Base-by-base conservation (phyloP, 768 basidiomycete species). In the Phlegmacium glaucopus region DNA sequence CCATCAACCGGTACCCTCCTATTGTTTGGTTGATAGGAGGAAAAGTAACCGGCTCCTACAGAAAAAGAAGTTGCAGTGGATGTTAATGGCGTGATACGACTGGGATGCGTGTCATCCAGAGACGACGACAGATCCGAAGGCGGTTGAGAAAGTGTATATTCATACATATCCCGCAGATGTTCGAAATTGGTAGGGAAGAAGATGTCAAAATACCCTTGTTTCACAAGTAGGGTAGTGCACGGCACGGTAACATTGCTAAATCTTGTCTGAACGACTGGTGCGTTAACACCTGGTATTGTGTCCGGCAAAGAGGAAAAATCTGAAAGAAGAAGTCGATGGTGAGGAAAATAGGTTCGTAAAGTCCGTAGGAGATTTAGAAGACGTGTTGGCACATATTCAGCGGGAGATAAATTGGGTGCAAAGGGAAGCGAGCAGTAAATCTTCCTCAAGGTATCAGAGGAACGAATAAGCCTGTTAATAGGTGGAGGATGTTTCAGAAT, bases 161-260 rank as follows among this genome's bases (percentile, higher is more conserved):
- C 89, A 67, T 97, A 97, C 81, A 94, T 90, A 62, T 95, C 91
- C 39, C 89, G 75, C 45, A 98, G 75, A 16, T 76, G 77, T 44
- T 79, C 80, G 54, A 97, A 97, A 62, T 90, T 73, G 10, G 95
- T 98, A 9, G 96, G 96, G 72, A 99, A 99, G 72, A 99, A 91
- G 51, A 98, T 98, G 65, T 99, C 96, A 65, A 99, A 99, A 70
- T 85, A 94, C 7, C 96, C 96, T 60, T 89, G 95, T 57, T 84
- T 85, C 49, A 99, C 96, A 57, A 95, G 82, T 47, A 96, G 77
- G 11, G 90, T 97, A 52, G 84, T 76, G 59, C 91, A 94, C 4
- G 96, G 89, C 2, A 98, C 86, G 59, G 90, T 94, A 39, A 79
- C 78, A 50, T 87, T 87, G 38, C 80, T 82, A 61, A 88, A 85